phyloP scores from a whole-genome alignment of 2,329 filamentous ascomycete genomes.

The Pestalotiopsis sp. region DNA sequence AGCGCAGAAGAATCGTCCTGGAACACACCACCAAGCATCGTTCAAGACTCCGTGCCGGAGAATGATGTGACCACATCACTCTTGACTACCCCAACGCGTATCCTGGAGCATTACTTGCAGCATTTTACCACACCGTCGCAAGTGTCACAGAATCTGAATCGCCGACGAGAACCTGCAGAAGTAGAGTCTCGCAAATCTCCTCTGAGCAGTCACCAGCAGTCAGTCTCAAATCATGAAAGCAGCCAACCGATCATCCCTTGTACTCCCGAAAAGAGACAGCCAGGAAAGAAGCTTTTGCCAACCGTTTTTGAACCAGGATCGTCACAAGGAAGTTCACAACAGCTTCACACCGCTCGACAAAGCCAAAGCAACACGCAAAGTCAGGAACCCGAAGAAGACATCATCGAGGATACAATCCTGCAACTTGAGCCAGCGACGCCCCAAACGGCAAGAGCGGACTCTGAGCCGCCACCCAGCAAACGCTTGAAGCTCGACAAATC shows the following conservation, averaged over 20 bases:
- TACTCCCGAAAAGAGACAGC: constrained; percentile 10
- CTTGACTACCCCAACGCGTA: constrained; percentile 51
- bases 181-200: neutral
- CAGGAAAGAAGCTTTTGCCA: neutral
- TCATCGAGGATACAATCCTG: constrained; percentile 27
- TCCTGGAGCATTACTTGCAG: constrained; percentile 53
- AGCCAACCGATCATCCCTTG: constrained; percentile 11
- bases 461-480: constrained; percentile 35
- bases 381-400: constrained; percentile 18
- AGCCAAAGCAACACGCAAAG: neutral
- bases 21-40: constrained; percentile 49
- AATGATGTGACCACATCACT: constrained; percentile 32
- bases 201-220: neutral
- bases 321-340: neutral
- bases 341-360: neutral
- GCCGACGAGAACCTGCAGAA: neutral
- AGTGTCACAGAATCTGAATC: neutral
- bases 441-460: constrained; percentile 27
- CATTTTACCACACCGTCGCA: constrained; percentile 30
- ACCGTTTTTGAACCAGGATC: neutral
- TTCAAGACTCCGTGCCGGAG: constrained; percentile 57
- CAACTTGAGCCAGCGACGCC: constrained; percentile 21
- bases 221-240: neutral
- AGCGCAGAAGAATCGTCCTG: constrained; percentile 37
- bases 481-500: constrained; percentile 20